Base-by-base conservation (phyloP, 192 early-diverging fungal genomes). In the Entomortierella chlamydospora region DNA sequence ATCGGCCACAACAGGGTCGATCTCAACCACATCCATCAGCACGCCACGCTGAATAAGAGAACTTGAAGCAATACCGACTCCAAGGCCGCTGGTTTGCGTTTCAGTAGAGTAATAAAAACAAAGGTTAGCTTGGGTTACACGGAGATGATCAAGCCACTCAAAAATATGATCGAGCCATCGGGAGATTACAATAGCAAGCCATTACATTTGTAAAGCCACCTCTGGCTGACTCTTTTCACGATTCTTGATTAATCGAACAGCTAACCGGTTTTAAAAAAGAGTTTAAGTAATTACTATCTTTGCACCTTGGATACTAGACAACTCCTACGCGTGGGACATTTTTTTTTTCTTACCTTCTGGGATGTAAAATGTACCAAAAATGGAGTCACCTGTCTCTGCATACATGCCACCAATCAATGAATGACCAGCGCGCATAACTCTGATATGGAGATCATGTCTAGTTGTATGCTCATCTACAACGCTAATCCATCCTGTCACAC, bases 391-490 rank as follows among this genome's bases (percentile, higher is more conserved):
- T 8, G 90, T 88, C 8, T 83, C 57, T 23, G 83, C 80, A 85
- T 90, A 96, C 37, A 88, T 81, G n/a, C 95, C 95, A 30, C 96
- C 96, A 39, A 98, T 86, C 43, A 98, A 79, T 33, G 95, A 95
- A 71, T 98, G 93, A 28, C 96, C 95, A 71, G 90, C 90, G 65
- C 95, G 93, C 83, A 98, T 83, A 28, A 96, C 50, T 4, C 91
- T 88, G 43, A 94, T 81, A 30, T 86, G 82, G 39, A 80, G 83
- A 60, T 90, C 83, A 49, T 85, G 59, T 25, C 82, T 63, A 33
- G 84, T 80, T 42, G 83, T 85, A 17, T 81, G 68, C 53, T 89
- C 86, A 20, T 92, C 79, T 20, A 91, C 83, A 6, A 93, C 90
- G 25, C 87, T 88, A 28, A 98, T 82, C 91, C 91, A 95, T 6